phyloP scores from a whole-genome alignment of 345 rosid species.

The Lepidium didymum region DNA sequence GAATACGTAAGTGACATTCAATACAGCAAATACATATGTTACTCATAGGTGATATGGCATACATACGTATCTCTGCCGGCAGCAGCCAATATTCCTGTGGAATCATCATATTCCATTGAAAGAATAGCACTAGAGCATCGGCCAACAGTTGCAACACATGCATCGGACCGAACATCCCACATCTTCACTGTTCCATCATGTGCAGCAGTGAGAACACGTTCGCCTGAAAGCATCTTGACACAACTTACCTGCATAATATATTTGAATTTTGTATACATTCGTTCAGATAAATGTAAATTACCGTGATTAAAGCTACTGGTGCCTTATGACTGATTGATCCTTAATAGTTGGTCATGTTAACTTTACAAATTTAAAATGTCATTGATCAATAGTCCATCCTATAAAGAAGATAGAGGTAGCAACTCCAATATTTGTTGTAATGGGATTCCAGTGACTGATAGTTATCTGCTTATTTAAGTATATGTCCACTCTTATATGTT shows the following conservation, averaged over 20 bases:
- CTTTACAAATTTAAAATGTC: neutral
- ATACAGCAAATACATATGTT: neutral
- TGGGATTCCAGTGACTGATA: neutral
- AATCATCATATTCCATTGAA: slow-evolving; percentile 96
- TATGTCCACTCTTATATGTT: neutral
- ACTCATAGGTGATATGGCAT: neutral
- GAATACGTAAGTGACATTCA: neutral
- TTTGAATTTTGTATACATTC: neutral
- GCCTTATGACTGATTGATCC: slow-evolving; percentile 2
- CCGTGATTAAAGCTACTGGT: neutral
- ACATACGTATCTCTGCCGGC: slow-evolving; percentile 97
- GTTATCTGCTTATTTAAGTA: neutral
- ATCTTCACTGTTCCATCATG: slow-evolving; percentile 94
- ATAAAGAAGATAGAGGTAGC: neutral
- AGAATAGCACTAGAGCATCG: slow-evolving; percentile 87
- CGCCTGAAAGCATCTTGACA: slow-evolving; percentile 93
- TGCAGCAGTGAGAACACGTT: slow-evolving; percentile 87
- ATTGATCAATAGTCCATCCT: neutral
- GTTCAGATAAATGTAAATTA: neutral
- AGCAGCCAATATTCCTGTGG: slow-evolving; percentile 92
- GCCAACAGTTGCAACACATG: slow-evolving; percentile 98
- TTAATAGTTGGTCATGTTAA: neutral
- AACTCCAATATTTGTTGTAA: slow-evolving; percentile 7
- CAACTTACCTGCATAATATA: slow-evolving; percentile 58
- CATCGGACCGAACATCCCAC: slow-evolving; percentile 99